A percentile compares a stretch with the other conserved stretches of the same genome.
Evolutionary conservation across 2,329 filamentous ascomycete genomes (phyloP).

Genomic region (Ophiognomonia clavigignenti-juglandacearum): DNA sequence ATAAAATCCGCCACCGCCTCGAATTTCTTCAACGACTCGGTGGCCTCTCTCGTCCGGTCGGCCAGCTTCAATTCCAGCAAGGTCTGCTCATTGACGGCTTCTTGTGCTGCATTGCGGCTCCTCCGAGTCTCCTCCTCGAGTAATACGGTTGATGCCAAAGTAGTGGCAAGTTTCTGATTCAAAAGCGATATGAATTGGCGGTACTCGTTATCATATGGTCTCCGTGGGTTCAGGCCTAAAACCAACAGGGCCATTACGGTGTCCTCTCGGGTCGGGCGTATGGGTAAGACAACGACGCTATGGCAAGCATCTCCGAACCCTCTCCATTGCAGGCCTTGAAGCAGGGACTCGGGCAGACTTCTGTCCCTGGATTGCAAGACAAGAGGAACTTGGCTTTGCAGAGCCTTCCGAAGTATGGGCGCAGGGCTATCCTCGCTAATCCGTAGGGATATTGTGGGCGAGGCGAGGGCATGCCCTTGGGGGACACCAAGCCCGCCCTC

Average conservation of each 20-base stretch:
- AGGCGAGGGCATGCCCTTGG: slow-evolving; percentile 36
- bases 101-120: slow-evolving; percentile 49
- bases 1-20: slow-evolving; percentile 68
- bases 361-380: slow-evolving; percentile 39
- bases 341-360: slow-evolving; percentile 52
- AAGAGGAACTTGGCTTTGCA: slow-evolving; percentile 32
- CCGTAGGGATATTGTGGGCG: slow-evolving; percentile 30
- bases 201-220: slow-evolving; percentile 71
- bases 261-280: slow-evolving; percentile 62
- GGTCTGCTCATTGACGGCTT: slow-evolving; percentile 63
- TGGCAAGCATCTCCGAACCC: slow-evolving; percentile 62
- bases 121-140: slow-evolving; percentile 67
- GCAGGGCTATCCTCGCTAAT: slow-evolving; percentile 33
- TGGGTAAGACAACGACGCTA: slow-evolving; percentile 64
- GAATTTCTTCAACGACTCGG: slow-evolving; percentile 59
- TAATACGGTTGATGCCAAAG: slow-evolving; percentile 64
- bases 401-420: slow-evolving; percentile 33
- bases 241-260: slow-evolving; percentile 63
- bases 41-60: slow-evolving; percentile 44
- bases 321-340: slow-evolving; percentile 55
- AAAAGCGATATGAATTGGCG: slow-evolving; percentile 57
- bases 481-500: slow-evolving; percentile 44
- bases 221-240: slow-evolving; percentile 64
- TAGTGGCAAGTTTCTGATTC: slow-evolving; percentile 57
- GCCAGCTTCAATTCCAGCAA: slow-evolving; percentile 62